phyloP scores from a whole-genome alignment of 2,329 filamentous ascomycete genomes.

The Hypomyces perniciosus region DNA sequence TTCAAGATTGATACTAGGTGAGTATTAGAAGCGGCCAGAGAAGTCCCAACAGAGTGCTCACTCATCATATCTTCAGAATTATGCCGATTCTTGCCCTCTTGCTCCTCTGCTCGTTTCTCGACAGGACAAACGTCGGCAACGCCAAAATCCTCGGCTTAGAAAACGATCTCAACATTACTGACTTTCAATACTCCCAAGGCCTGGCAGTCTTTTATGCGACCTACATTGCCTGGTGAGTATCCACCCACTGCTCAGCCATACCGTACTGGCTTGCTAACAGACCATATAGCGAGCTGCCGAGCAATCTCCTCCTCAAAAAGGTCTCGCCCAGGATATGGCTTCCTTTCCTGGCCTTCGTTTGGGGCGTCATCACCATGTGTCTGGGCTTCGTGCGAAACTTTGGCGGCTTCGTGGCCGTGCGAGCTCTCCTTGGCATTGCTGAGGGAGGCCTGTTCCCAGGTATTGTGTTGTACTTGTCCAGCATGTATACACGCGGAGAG shows the following conservation, averaged over 20 bases:
- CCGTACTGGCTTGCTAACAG: constrained; percentile 1
- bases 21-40: not conserved
- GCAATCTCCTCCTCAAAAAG: constrained; percentile 58
- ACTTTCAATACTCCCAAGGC: constrained; percentile 58
- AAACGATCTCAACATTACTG: constrained; percentile 49
- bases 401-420: constrained; percentile 53
- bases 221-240: constrained; percentile 50
- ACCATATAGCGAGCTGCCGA: constrained; percentile 50
- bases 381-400: constrained; percentile 49
- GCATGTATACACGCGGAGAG: constrained; percentile 54
- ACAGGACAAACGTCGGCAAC: constrained; percentile 69
- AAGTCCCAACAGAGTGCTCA: constrained; percentile 1
- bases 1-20: constrained; percentile 25
- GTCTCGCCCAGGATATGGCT: constrained; percentile 56
- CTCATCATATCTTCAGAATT: constrained; percentile 37
- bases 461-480: constrained; percentile 61
- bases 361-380: constrained; percentile 55
- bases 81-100: constrained; percentile 57
- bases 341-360: constrained; percentile 47
- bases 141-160: constrained; percentile 61
- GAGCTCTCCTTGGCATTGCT: constrained; percentile 55
- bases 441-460: constrained; percentile 62
- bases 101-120: constrained; percentile 59
- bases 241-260: not conserved
- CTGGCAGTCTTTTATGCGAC: constrained; percentile 60